A percentile compares a stretch with the other conserved stretches of the same genome.
Conservation (phyloP, 2,329 filamentous ascomycete genomes). For the Verticillium alfalfae region DNA sequence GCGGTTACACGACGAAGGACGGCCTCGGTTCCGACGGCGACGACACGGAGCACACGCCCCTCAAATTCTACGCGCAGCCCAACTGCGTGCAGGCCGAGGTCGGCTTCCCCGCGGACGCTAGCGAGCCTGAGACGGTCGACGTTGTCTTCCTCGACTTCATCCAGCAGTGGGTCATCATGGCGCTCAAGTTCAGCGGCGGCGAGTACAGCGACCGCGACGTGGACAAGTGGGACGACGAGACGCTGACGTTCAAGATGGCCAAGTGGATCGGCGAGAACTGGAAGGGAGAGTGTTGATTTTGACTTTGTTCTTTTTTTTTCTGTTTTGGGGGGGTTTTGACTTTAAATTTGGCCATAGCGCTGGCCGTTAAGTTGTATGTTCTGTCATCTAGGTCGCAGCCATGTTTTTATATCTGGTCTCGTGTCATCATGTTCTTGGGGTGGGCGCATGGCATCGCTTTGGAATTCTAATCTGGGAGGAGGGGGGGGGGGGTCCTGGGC, state of each 20-base stretch:
- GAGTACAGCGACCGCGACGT: constrained; percentile 44
- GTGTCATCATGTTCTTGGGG: not conserved
- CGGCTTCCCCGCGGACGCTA: constrained; percentile 48
- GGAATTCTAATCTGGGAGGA: not conserved
- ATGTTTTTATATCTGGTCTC: not conserved
- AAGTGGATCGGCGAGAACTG: constrained; percentile 57
- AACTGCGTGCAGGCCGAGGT: constrained; percentile 75
- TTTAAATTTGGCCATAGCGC: no score
- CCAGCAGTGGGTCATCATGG: constrained; percentile 72
- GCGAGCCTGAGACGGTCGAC: constrained; percentile 69
- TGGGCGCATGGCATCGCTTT: not conserved
- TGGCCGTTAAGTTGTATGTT: no score
- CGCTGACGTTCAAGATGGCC: constrained; percentile 49
- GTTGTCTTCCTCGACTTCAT: constrained; percentile 91
- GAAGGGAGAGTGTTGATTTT: constrained; percentile 38
- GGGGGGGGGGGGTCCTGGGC: not conserved
- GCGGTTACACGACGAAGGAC: constrained; percentile 85
- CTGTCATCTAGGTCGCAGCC: not conserved
- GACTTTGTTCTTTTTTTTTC: not conserved
- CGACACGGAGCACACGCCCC: constrained; percentile 74
- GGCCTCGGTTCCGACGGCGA: constrained; percentile 81
- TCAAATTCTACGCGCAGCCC: constrained; percentile 72
- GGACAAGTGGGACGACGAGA: constrained; percentile 44
- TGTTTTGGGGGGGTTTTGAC: not conserved
- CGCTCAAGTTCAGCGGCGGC: constrained; percentile 57